A percentile compares a stretch with the other conserved stretches of the same genome.
phyloP scores from a whole-genome alignment of 768 basidiomycete species.

The Rhizopogon sp. region DNA sequence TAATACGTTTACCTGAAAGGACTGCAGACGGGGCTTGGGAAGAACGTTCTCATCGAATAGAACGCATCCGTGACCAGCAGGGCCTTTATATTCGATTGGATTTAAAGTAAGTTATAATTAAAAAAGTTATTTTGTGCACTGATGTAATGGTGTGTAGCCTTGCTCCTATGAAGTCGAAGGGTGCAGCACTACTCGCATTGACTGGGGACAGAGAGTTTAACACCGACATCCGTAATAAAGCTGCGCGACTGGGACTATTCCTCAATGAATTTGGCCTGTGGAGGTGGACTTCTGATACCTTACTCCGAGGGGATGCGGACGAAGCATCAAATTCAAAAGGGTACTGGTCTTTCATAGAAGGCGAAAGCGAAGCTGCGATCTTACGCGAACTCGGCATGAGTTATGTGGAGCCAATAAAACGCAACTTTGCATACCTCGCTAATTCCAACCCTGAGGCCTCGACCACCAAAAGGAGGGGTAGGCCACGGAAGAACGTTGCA shows the following conservation, averaged over 20 bases:
- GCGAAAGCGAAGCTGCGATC: slow-evolving; percentile 40
- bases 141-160: slow-evolving; percentile 23
- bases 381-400: slow-evolving; percentile 39
- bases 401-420: slow-evolving; percentile 33
- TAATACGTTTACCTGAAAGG: slow-evolving; percentile 42
- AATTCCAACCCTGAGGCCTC: neutral
- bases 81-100: slow-evolving; percentile 37
- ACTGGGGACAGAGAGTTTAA: slow-evolving; percentile 55
- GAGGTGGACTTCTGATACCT: slow-evolving; percentile 36
- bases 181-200: slow-evolving; percentile 45
- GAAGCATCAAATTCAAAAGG: slow-evolving; percentile 16
- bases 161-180: slow-evolving; percentile 43
- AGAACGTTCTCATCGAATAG: slow-evolving; percentile 17
- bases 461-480: neutral
- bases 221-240: slow-evolving; percentile 36
- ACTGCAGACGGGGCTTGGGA: slow-evolving; percentile 22
- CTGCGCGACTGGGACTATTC: slow-evolving; percentile 39
- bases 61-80: slow-evolving; percentile 16
- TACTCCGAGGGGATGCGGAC: neutral
- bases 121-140: neutral
- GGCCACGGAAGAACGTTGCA: neutral
- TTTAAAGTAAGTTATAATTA: slow-evolving; percentile 20
- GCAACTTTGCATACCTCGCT: slow-evolving; percentile 27
- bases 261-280: slow-evolving; percentile 65
- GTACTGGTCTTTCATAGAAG: slow-evolving; percentile 43